Conservation (phyloP, 352 stramenopile species). For the Peronospora tabacina region DNA sequence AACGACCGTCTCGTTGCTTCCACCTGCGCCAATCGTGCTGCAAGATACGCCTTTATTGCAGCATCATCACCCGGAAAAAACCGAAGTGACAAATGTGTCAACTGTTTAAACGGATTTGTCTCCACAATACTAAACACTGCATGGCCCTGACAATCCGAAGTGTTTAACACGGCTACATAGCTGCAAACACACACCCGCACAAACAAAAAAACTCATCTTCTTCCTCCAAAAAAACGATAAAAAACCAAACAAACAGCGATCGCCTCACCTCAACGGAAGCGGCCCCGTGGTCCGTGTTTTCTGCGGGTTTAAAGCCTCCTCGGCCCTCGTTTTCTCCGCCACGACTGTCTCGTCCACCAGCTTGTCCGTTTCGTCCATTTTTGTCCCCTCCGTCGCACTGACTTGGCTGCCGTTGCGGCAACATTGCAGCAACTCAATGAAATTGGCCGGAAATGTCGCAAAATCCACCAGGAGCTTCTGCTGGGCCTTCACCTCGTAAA, state of each 20-base stretch:
- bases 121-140: constrained; percentile 90
- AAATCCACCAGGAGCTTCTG: constrained; percentile 92
- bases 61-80: constrained; percentile 85
- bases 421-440: constrained; percentile 89
- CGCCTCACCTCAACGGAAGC: constrained; percentile 44
- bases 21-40: constrained; percentile 79
- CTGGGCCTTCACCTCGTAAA: constrained; percentile 91
- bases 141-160: constrained; percentile 45
- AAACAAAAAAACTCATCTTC: background rate
- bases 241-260: background rate
- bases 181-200: constrained; percentile 18
- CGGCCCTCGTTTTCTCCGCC: background rate
- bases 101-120: constrained; percentile 92
- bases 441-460: constrained; percentile 82
- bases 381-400: constrained; percentile 18
- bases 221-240: constrained; percentile 1
- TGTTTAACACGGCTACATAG: constrained; percentile 81
- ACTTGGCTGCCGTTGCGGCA: constrained; percentile 74
- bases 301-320: constrained; percentile 16
- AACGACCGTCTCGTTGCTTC: constrained; percentile 43
- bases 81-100: constrained; percentile 88
- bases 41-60: constrained; percentile 88
- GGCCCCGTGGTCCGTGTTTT: constrained; percentile 58
- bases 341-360: constrained; percentile 5
- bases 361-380: constrained; percentile 3